Conservation (phyloP, 1,284 basidiomycete species). For the Heterobasidion irregulare region DNA sequence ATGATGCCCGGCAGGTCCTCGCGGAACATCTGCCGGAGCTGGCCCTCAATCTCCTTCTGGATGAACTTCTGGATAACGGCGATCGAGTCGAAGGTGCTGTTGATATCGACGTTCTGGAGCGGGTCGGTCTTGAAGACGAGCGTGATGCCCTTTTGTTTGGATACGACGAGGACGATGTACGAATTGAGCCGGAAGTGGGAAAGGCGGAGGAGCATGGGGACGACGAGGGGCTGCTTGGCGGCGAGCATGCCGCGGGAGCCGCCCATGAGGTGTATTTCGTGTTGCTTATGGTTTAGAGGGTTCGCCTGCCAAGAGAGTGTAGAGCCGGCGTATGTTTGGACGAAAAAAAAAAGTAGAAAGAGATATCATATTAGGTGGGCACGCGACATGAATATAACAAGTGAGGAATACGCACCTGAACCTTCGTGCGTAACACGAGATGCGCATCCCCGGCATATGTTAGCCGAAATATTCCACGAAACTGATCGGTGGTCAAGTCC, state of each 20-base stretch:
- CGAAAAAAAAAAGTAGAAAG: neutral
- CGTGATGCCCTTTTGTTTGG: slow-evolving; percentile 95
- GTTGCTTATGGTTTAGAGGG: slow-evolving; percentile 86
- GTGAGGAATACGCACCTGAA: slow-evolving; percentile 61
- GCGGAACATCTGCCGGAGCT: slow-evolving; percentile 95
- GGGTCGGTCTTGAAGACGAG: slow-evolving; percentile 99
- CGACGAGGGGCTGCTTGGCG: slow-evolving; percentile 87
- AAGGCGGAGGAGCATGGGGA: slow-evolving; percentile 97
- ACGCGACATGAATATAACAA: neutral
- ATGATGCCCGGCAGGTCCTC: slow-evolving; percentile 97
- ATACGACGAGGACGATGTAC: slow-evolving; percentile 96
- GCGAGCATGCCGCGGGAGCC: slow-evolving; percentile 81
- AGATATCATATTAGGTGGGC: neutral
- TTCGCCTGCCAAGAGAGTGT: slow-evolving; percentile 59
- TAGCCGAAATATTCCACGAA: slow-evolving; percentile 93
- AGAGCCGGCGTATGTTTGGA: neutral
- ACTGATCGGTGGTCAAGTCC: slow-evolving; percentile 92
- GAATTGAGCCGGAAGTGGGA: slow-evolving; percentile 91
- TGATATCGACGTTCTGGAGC: slow-evolving; percentile 95
- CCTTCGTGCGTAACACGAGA: slow-evolving; percentile 92
- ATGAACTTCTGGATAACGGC: slow-evolving; percentile 97
- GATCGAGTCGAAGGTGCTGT: slow-evolving; percentile 96
- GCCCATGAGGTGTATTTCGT: slow-evolving; percentile 70
- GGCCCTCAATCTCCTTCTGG: slow-evolving; percentile 94
- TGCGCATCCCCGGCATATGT: slow-evolving; percentile 96